Conservation (phyloP, 164 flowering plant species). For the Saururus chinensis region DNA sequence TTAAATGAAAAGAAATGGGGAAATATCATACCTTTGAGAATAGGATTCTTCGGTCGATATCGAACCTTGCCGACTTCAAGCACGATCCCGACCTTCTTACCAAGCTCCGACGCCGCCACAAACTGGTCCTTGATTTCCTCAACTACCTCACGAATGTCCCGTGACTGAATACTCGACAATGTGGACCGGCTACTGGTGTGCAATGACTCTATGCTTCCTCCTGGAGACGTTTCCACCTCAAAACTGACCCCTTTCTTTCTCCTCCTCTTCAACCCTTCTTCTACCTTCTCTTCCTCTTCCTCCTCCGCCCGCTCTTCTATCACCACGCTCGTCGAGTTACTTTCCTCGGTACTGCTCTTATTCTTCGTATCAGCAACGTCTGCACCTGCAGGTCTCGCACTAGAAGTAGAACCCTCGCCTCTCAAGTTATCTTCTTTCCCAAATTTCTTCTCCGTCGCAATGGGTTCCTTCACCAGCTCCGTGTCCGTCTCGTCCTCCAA, state of each 20-base stretch:
- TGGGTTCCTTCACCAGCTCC: conserved; percentile 25
- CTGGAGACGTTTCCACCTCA: conserved; percentile 2
- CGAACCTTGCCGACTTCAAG: conserved; percentile 81
- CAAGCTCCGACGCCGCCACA: conserved; percentile 52
- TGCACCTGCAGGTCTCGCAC: conserved; percentile 9
- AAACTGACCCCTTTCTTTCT: conserved; percentile 24
- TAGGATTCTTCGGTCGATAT: conserved; percentile 38
- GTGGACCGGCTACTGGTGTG: conserved; percentile 41
- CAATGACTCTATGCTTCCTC: conserved; percentile 13
- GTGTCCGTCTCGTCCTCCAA: conserved; percentile 68
- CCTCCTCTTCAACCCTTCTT: conserved; percentile 36
- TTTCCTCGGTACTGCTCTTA: conserved; percentile 12
- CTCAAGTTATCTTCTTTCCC: conserved; percentile 12
- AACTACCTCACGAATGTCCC: conserved; percentile 74
- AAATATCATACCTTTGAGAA: conserved; percentile 45
- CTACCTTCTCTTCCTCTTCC: conserved; percentile 39
- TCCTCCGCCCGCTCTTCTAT: no score
- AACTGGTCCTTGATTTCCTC: conserved; percentile 75
- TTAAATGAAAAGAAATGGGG: background rate
- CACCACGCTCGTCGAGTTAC: background rate
- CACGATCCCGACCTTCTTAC: conserved; percentile 68
- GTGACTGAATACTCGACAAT: conserved; percentile 36
- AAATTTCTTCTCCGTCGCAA: conserved; percentile 11
- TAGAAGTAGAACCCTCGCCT: conserved; percentile 36
- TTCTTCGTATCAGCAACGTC: conserved; percentile 4